Base-by-base conservation (phyloP, 2,329 filamentous ascomycete species). In the Arachnomyces sp. region DNA sequence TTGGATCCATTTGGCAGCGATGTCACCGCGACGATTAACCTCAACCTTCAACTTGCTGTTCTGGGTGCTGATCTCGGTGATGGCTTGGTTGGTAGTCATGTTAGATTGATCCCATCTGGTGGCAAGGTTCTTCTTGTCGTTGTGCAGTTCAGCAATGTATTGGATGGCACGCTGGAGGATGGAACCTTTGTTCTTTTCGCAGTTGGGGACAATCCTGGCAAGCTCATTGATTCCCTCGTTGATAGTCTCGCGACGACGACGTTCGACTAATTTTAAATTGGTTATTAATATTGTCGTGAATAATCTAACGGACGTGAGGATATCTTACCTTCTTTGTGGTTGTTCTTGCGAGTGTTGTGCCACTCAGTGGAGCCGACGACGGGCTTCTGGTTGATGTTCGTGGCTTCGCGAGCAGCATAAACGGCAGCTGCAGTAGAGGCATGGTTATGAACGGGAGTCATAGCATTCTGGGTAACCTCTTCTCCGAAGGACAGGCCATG, bases 151-250 rank as follows among this genome's bases (percentile, higher is more conserved):
- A 8, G 81, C 84, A 59, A 98, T 96, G 68, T 94, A 96, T 48
- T 87, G 81, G 7, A 95, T 90, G 0, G 92, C 88, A 28, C 90
- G 85, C 59, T 93, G 85, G 29, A 98, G 71, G 49, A 98, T 96
- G 2, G 88, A 93, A 1, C 92, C 92, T 66, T 98, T 98, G 71
- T 98, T 96, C 73, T 96, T 98, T 66, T 98, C 92, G 56, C 90
- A 95, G 11, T 88, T 88, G 0, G 92, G 92, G 0, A 98, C 92
- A 50, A 98, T 94, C 68, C 95, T 96, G 51, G 90, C 86, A 20
- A 98, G 77, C 64, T 96, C 92, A 57, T 95, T 96, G 53, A 98
- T 98, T 36, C 92, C 92, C 65, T 98, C 92, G 51, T 98, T 98
- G 61, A 98, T 98, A 0, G 92, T 95, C 66, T 98, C 92, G 48